Percentiles rank a stretch among this genome's conserved stretches.
Evolutionary conservation across 768 basidiomycete species (phyloP).

Genomic region (Panaeolus cyanescens): DNA sequence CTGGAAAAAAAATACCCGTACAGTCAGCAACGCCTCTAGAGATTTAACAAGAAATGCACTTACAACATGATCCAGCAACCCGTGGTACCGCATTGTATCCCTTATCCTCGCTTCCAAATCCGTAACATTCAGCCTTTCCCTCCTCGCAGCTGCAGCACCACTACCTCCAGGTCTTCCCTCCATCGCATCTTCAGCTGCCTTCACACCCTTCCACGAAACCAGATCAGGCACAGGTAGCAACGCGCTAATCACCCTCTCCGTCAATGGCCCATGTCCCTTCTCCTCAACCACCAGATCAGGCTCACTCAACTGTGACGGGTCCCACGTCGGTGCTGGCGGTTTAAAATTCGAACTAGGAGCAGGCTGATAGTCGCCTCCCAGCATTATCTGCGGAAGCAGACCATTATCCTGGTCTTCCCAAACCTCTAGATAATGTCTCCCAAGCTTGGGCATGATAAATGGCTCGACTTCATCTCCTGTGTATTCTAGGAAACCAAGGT

Average conservation of each 20-base stretch:
- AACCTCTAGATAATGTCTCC: constrained; percentile 81
- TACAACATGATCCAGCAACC: constrained; percentile 69
- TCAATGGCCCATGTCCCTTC: constrained; percentile 83
- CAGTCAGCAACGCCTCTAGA: no score
- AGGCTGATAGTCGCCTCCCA: constrained; percentile 34
- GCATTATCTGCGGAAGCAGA: constrained; percentile 28
- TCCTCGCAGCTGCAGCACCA: constrained; percentile 73
- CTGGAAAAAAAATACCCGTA: constrained; percentile 34
- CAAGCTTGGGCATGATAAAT: constrained; percentile 84
- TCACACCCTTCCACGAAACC: constrained; percentile 72
- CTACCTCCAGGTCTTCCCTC: constrained; percentile 81
- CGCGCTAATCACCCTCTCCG: constrained; percentile 80
- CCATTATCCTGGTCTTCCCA: constrained; percentile 92
- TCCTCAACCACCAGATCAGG: constrained; percentile 70
- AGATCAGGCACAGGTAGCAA: constrained; percentile 70
- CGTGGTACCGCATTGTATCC: constrained; percentile 79
- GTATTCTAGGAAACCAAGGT: constrained; percentile 90
- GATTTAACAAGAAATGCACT: constrained; percentile 32
- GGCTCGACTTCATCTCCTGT: constrained; percentile 90
- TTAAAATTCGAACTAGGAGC: constrained; percentile 38
- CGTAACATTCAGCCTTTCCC: constrained; percentile 75
- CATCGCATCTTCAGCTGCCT: constrained; percentile 84
- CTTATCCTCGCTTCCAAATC: constrained; percentile 77
- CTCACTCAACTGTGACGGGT: constrained; percentile 80
- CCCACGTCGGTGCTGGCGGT: constrained; percentile 71